These are phyloP conservation scores for Exophiala mesophila DNA, from an alignment of 2,329 filamentous ascomycete genomes.

Conservation along the genomic window DNA sequence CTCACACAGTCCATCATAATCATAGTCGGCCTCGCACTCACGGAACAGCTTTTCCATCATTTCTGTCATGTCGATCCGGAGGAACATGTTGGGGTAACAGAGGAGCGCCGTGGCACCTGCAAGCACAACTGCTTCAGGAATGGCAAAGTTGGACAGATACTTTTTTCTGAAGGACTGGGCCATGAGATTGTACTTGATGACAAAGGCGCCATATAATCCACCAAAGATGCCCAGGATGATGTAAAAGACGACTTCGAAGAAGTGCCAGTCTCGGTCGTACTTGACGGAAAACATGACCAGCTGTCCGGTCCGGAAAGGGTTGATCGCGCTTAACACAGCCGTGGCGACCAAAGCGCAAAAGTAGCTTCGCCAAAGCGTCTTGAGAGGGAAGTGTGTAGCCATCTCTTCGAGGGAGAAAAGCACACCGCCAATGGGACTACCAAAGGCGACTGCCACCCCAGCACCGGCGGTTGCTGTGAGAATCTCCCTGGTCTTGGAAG, in stretches of 20 bases:
- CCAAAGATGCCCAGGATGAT: constrained; percentile 87
- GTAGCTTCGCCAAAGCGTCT: constrained; percentile 96
- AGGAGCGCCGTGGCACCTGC: constrained; percentile 80
- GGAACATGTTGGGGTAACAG: constrained; percentile 94
- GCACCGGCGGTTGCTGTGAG: constrained; percentile 90
- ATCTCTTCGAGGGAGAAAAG: constrained; percentile 97
- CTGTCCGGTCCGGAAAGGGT: constrained; percentile 93
- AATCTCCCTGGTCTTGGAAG: constrained; percentile 91
- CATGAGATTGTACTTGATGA: constrained; percentile 95
- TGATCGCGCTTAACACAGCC: constrained; percentile 88
- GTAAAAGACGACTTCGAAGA: constrained; percentile 93
- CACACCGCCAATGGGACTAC: constrained; percentile 93
- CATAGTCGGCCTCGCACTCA: constrained; percentile 83
- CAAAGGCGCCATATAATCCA: constrained; percentile 89
- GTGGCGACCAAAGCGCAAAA: constrained; percentile 96
- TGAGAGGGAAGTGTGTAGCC: constrained; percentile 91
- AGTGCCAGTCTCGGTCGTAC: constrained; percentile 96
- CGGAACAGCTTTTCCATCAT: constrained; percentile 97
- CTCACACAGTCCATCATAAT: constrained; percentile 87
- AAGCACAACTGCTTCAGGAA: constrained; percentile 79
- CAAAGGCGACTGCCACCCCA: constrained; percentile 93
- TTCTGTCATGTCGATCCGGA: constrained; percentile 97
- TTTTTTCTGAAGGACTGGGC: constrained; percentile 91
- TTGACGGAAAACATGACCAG: constrained; percentile 98
- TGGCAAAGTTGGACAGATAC: constrained; percentile 76